Evolutionary conservation across 2,329 filamentous ascomycete genomes (phyloP).

Genomic region (Trichoderma pleuroti): DNA sequence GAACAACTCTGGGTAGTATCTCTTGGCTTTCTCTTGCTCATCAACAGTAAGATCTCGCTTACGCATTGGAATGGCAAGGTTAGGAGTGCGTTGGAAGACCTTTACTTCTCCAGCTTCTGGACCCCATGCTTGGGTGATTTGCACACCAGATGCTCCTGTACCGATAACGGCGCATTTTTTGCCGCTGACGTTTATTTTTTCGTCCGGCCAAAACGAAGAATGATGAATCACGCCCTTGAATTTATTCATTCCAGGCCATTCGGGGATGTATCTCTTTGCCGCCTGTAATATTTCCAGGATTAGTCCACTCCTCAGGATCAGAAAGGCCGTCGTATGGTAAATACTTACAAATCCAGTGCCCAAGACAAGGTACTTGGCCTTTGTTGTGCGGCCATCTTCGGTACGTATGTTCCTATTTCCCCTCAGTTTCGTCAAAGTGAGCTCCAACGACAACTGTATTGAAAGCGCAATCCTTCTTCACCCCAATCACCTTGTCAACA

Average conservation of each 20-base stretch:
- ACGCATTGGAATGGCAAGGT: constrained; percentile 61
- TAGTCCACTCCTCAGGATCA: background rate
- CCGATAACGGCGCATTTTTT: constrained; percentile 62
- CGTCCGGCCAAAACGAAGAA: constrained; percentile 58
- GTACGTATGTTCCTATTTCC: constrained; percentile 51
- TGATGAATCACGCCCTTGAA: constrained; percentile 60
- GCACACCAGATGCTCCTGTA: constrained; percentile 62
- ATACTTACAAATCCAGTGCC: constrained; percentile 49
- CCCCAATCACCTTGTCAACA: constrained; percentile 50
- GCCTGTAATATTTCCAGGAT: constrained; percentile 32
- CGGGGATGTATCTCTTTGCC: constrained; percentile 58
- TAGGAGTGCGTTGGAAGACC: constrained; percentile 66
- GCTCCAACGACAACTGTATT: constrained; percentile 52
- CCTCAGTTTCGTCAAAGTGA: constrained; percentile 45
- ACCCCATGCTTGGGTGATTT: constrained; percentile 59
- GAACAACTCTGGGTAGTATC: constrained; percentile 50
- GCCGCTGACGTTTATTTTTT: constrained; percentile 51
- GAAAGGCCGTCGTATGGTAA: background rate
- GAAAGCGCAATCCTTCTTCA: constrained; percentile 57
- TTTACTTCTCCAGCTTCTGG: constrained; percentile 49
- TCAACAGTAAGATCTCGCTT: constrained; percentile 38
- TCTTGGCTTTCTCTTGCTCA: constrained; percentile 42
- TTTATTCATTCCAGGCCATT: constrained; percentile 55
- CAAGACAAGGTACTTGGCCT: constrained; percentile 49
- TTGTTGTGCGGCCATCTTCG: constrained; percentile 46